These are phyloP conservation scores for Gossypium rotundifolium DNA, from an alignment of 345 rosid genomes.

Conservation along the genomic window DNA sequence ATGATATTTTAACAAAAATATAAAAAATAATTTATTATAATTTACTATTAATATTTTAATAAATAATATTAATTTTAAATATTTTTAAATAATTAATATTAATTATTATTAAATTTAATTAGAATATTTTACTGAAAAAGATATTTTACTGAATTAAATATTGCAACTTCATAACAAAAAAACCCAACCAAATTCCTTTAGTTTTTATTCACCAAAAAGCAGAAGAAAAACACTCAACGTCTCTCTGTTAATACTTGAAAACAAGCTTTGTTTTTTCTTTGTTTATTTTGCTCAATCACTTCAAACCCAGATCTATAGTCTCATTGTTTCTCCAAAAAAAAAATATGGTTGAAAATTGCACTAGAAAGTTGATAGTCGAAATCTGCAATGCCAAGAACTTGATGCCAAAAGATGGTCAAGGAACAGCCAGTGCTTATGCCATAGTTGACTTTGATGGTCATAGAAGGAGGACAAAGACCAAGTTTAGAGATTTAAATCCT, in stretches of 20 bases:
- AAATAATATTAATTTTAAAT: too few relatives aligned
- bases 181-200: too few relatives aligned
- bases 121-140: too few relatives aligned
- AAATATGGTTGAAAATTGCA: conserved; percentile 59
- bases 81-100: too few relatives aligned
- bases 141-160: too few relatives aligned
- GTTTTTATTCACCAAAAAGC: not conserved
- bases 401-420: conserved; percentile 95
- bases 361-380: conserved; percentile 67
- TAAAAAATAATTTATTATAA: too few relatives aligned
- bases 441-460: conserved; percentile 81
- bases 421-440: conserved; percentile 85
- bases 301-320: conserved; percentile 2
- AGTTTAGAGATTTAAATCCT: conserved; percentile 75
- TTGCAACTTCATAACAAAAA: too few relatives aligned
- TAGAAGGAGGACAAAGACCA: conserved; percentile 71
- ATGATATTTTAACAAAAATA: too few relatives aligned
- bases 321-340: not conserved
- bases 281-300: not conserved
- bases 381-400: conserved; percentile 73
- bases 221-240: not conserved
- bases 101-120: too few relatives aligned
- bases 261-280: not conserved
- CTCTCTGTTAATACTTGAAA: not conserved
- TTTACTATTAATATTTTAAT: too few relatives aligned